Evolutionary conservation across 2,329 filamentous ascomycete genomes (phyloP), one percentile per base, ranked within the genome.

Genomic region (Fusarium secorum): DNA sequence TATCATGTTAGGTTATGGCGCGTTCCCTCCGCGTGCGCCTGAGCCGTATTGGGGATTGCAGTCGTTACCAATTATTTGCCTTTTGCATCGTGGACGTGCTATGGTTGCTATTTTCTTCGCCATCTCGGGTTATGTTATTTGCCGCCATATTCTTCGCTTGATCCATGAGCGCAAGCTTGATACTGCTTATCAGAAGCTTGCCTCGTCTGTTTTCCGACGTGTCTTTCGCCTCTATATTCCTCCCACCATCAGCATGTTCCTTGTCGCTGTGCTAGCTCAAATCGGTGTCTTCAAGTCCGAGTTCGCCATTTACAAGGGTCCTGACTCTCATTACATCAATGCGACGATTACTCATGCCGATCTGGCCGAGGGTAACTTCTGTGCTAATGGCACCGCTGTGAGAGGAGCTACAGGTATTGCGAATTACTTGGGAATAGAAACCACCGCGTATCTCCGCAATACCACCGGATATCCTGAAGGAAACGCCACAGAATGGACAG

Each of bases 81-180:
- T 83, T 6, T 51, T 82, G 65, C 79, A 82, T 57, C 79, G 81
- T 41, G 81, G 81, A 7, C 77, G 80, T 9, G 77, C 81, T 15
- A 83, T 83, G 81, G 81, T 83, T 9, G 79, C 81, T 56, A 81
- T 83, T 41, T 83, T 83, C 75, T 83, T 83, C 53, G 81, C 80
- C 71, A 82, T 83, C 32, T 83, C 81, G 0, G 81, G 81, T n/a
- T 83, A 83, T 53, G 81, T 83, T 30, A 75, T 83, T 36, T 81
- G 78, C 26, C 77, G 81, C 10, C 80, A 82, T 57, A 79, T 82
- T 24, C 60, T 83, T 17, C 68, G 78, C n/a, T 66, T 78, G 9
- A 81, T 82, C 1, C 78, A 81, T 39, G 77, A 81, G 58, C 78
- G 77, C 4, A 77, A 79, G 22, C 62, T 80, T 15, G 79, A 81